These are phyloP conservation scores for Thalia dealbata DNA, from an alignment of 176 grass and related monocot genomes.

Conservation along the genomic window DNA sequence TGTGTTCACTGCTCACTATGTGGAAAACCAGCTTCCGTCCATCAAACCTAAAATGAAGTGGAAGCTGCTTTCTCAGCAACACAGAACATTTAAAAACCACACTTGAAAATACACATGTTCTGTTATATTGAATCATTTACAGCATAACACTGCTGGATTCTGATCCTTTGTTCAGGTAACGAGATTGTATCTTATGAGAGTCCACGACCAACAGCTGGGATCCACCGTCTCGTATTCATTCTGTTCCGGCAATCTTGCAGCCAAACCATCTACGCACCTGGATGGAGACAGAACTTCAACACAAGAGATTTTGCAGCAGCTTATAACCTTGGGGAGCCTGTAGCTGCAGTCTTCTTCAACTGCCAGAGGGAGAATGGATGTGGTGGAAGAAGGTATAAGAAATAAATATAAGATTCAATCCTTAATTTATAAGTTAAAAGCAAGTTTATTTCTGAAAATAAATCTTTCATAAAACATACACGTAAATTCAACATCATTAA, in stretches of 20 bases:
- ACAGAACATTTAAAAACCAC: too few relatives aligned
- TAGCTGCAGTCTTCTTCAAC: slow-evolving; percentile 75
- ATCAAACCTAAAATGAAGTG: too few relatives aligned
- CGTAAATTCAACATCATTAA: not conserved
- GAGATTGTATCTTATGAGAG: slow-evolving; percentile 84
- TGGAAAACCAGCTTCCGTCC: too few relatives aligned
- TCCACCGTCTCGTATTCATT: slow-evolving; percentile 77
- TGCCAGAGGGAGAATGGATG: slow-evolving; percentile 93
- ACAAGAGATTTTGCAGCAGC: slow-evolving; percentile 74
- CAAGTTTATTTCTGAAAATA: not conserved
- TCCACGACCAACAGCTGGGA: slow-evolving; percentile 84
- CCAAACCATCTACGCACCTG: slow-evolving; percentile 74
- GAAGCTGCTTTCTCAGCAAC: too few relatives aligned
- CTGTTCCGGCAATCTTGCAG: slow-evolving; percentile 67
- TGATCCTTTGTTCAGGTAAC: slow-evolving; percentile 36
- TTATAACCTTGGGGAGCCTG: slow-evolving; percentile 66
- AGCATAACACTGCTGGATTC: not conserved
- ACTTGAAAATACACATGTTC: too few relatives aligned
- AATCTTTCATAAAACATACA: not conserved
- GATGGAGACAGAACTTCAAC: slow-evolving; percentile 96
- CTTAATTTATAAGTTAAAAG: too few relatives aligned
- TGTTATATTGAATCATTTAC: not conserved
- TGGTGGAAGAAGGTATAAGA: slow-evolving; percentile 72
- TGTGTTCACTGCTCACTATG: too few relatives aligned
- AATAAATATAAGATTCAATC: slow-evolving; percentile 19